Evolutionary conservation across 306 rosid genomes (phyloP).

Genomic region (Astragalus membranaceus): DNA sequence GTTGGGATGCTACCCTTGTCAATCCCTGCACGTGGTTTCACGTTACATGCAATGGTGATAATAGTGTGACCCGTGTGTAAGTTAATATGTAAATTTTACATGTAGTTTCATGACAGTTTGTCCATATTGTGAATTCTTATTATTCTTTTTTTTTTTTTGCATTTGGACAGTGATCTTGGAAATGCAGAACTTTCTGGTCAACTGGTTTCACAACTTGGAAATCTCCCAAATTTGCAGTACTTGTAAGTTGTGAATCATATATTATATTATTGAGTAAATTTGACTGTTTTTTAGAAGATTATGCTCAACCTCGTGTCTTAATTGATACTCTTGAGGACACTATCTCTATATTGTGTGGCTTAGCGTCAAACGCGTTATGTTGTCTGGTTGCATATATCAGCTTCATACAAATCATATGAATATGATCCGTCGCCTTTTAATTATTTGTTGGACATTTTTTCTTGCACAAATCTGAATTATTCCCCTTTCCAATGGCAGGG

Average conservation of each 20-base stretch:
- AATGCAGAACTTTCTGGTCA: conserved; percentile 83
- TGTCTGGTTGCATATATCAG: conserved; percentile 1
- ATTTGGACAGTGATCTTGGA: conserved; percentile 98
- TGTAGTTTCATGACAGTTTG: not conserved
- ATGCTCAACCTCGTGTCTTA: not conserved
- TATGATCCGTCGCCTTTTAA: not conserved
- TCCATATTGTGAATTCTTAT: not conserved
- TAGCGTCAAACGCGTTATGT: not conserved
- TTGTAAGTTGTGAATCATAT: conserved; percentile 50
- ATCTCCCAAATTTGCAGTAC: conserved; percentile 71
- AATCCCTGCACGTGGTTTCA: conserved; percentile 99
- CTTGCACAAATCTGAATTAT: conserved; percentile 1
- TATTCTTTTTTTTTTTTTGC: not conserved
- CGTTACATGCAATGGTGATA: conserved; percentile 73
- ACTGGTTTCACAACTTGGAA: conserved; percentile 73
- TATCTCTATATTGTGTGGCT: not conserved
- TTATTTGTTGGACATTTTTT: conserved; percentile 1
- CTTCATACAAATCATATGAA: not conserved
- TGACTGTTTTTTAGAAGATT: not conserved
- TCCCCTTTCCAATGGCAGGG: conserved; percentile 47
- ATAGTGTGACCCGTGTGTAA: conserved; percentile 95
- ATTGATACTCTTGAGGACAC: not conserved
- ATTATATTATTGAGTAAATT: not conserved
- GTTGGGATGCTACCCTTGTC: conserved; percentile 91
- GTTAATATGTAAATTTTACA: conserved; percentile 23